Percentiles rank a stretch among this genome's conserved stretches.
Conservation (phyloP, 2,329 filamentous ascomycete species). For the Paecilomyces sp. region DNA sequence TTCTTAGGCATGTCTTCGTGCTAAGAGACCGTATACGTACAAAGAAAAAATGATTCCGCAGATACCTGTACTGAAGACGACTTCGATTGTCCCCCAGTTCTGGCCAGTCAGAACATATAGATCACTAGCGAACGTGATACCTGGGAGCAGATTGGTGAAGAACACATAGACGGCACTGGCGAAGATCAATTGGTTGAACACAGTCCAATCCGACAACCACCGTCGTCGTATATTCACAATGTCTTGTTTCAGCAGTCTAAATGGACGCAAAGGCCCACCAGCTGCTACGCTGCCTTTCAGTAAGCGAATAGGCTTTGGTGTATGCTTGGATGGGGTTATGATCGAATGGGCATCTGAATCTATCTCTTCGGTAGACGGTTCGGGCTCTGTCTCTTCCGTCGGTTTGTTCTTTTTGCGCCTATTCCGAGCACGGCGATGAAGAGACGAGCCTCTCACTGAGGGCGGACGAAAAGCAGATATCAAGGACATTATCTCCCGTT, state of each 20-base stretch:
- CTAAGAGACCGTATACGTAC: conserved; percentile 28
- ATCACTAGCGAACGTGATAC: conserved; percentile 61
- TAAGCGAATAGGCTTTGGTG: conserved; percentile 21
- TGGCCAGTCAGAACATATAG: conserved; percentile 55
- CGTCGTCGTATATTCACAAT: conserved; percentile 38
- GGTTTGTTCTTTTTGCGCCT: conserved; percentile 11
- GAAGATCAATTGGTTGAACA: conserved; percentile 58
- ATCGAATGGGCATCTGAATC: conserved; percentile 26
- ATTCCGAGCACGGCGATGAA: conserved; percentile 15
- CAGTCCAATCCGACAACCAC: conserved; percentile 48
- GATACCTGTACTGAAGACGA: conserved; percentile 59
- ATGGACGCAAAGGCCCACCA: conserved; percentile 43
- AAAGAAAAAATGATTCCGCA: conserved; percentile 58
- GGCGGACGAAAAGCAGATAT: conserved; percentile 28
- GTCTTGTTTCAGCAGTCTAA: conserved; percentile 48
- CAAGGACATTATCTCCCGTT: conserved; percentile 15
- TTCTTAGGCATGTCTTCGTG: not conserved
- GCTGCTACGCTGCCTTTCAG: conserved; percentile 23
- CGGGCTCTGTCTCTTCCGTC: conserved; percentile 6
- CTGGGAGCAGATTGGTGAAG: conserved; percentile 60
- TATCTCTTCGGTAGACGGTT: conserved; percentile 7
- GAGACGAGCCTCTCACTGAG: conserved; percentile 19
- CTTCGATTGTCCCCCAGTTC: conserved; percentile 61
- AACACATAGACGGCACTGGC: conserved; percentile 60
- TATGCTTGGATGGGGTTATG: conserved; percentile 31